Conservation (phyloP, 441 rosid species). For the Erodium texanum region DNA sequence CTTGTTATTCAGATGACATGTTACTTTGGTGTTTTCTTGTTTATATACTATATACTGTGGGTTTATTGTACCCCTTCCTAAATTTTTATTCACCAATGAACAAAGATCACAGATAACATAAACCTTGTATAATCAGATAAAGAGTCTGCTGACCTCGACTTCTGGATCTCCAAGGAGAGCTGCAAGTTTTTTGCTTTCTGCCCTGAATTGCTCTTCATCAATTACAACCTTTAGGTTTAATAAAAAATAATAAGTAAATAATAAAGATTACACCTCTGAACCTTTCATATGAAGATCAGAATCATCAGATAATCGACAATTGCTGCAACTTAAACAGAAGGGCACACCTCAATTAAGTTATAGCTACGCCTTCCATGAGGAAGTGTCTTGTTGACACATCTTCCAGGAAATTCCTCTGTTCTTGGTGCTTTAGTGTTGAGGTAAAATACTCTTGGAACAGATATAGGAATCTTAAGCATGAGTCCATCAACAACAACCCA, state of each 20-base stretch:
- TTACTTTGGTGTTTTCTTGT: neutral
- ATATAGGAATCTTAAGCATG: slow-evolving; percentile 85
- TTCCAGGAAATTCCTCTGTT: slow-evolving; percentile 73
- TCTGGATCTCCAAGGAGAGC: slow-evolving; percentile 97
- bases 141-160: slow-evolving; percentile 61
- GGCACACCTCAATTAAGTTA: slow-evolving; percentile 74
- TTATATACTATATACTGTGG: neutral
- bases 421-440: slow-evolving; percentile 62
- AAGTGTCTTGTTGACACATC: slow-evolving; percentile 71
- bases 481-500: slow-evolving; percentile 93
- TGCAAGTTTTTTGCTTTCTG: slow-evolving; percentile 65
- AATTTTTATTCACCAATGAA: neutral
- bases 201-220: slow-evolving; percentile 67
- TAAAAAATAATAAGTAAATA: slow-evolving; percentile 8
- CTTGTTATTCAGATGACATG: neutral
- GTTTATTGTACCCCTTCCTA: neutral
- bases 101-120: slow-evolving; percentile 3
- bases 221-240: slow-evolving; percentile 33
- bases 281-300: slow-evolving; percentile 17
- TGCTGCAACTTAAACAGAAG: slow-evolving; percentile 15
- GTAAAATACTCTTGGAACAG: slow-evolving; percentile 72
- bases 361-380: slow-evolving; percentile 78
- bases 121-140: slow-evolving; percentile 8
- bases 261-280: slow-evolving; percentile 9
- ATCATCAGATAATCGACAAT: slow-evolving; percentile 4